Evolutionary conservation across 129 eudicot genomes (phyloP).

Genomic region (Daucus carota): DNA sequence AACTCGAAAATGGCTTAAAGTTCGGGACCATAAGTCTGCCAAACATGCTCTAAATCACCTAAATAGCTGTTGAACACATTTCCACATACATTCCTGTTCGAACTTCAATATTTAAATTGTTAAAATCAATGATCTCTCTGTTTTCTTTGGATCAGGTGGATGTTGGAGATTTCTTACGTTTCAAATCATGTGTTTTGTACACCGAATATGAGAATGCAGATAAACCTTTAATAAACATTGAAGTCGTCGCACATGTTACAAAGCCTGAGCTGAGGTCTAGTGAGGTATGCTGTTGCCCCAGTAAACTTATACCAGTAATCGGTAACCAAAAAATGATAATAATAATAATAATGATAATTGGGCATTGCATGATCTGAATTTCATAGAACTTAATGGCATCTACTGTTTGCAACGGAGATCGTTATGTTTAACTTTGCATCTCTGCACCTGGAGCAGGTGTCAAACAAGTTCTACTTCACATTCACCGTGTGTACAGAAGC

Average conservation of each 20-base stretch:
- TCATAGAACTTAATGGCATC: background rate
- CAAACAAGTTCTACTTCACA: constrained; percentile 91
- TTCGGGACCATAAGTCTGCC: too few relatives aligned
- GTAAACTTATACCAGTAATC: background rate
- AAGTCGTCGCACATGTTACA: constrained; percentile 97
- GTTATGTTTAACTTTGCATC: background rate
- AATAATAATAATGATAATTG: background rate
- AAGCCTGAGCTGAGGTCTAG: constrained; percentile 93
- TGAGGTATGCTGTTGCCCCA: constrained; percentile 43
- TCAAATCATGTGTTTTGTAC: constrained; percentile 81
- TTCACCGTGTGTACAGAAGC: constrained; percentile 84
- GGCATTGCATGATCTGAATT: background rate
- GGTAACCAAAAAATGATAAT: background rate
- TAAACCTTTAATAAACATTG: constrained; percentile 75
- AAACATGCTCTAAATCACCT: background rate
- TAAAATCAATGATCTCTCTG: background rate
- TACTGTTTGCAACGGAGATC: background rate
- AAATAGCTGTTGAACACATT: background rate
- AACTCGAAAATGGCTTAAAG: too few relatives aligned
- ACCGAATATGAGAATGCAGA: constrained; percentile 71
- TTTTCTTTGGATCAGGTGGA: constrained; percentile 55
- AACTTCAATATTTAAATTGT: background rate
- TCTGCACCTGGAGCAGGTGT: constrained; percentile 45
- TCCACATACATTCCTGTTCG: background rate
- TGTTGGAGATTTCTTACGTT: constrained; percentile 90